Percentiles rank a stretch among this genome's conserved stretches.
phyloP scores from a whole-genome alignment of 75 land plant species.

The Sequoia sempervirens region DNA sequence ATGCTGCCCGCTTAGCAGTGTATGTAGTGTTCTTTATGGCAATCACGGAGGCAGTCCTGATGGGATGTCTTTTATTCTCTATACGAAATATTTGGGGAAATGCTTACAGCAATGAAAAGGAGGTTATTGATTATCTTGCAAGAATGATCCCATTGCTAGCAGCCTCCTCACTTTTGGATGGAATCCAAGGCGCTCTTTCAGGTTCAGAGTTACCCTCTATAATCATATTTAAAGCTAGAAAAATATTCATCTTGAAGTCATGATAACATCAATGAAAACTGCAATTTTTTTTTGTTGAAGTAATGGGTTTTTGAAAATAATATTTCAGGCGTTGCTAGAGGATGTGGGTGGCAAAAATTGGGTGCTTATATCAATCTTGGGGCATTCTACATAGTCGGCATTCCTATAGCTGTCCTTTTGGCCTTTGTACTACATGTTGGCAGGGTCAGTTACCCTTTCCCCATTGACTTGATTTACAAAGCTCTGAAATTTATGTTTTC shows the following conservation, averaged over 20 bases:
- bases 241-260: neutral
- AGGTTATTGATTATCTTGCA: constrained; percentile 2
- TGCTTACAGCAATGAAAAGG: too few relatives aligned
- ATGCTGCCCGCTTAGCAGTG: too few relatives aligned
- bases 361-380: constrained; percentile 71
- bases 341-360: constrained; percentile 74
- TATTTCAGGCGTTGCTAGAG: constrained; percentile 63
- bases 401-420: constrained; percentile 40
- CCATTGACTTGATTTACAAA: neutral
- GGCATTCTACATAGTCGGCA: constrained; percentile 62
- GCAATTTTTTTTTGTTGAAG: neutral
- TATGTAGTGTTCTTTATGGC: too few relatives aligned
- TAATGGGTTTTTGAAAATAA: neutral
- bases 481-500: neutral
- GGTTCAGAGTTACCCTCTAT: constrained; percentile 28
- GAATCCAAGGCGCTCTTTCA: constrained; percentile 70
- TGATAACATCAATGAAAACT: too few relatives aligned
- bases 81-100: too few relatives aligned
- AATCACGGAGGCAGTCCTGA: too few relatives aligned
- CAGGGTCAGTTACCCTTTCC: too few relatives aligned
- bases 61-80: too few relatives aligned
- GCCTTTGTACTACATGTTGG: too few relatives aligned
- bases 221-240: neutral
- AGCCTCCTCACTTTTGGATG: constrained; percentile 56
- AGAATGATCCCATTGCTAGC: constrained; percentile 65